Base-by-base conservation (phyloP, 2,329 filamentous ascomycete species). In the Aspergillus felis region DNA sequence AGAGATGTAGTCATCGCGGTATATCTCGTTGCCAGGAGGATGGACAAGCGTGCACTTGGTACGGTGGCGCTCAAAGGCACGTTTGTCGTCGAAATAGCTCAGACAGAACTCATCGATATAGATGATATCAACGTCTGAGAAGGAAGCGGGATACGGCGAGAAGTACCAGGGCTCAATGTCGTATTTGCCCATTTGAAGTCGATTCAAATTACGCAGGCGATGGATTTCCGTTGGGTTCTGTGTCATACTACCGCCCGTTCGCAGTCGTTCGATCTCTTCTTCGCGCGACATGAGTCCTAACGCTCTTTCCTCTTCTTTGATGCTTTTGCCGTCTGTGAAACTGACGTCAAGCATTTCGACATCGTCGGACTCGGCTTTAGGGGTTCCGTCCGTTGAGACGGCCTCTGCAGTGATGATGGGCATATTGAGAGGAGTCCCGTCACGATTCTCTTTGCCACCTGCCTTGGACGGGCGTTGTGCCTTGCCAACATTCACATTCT, bases 131-230 rank as follows among this genome's bases (percentile, higher is more conserved):
- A 89, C 89, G 65, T 94, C 89, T 24, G 88, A 88, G 72, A 96
- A 97, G 2, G 87, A 82, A 69, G 95, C 89, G 0, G 94, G 94
- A 68, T 99, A 99, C 0, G 94, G 94, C 4, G 92, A 96, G 78
- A 99, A 99, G 75, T 99, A 99, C 94, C 94, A 99, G 0, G 94
- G 94, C 72, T 96, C 95, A 47, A 99, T 85, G 68, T 97, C 91
- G 71, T 87, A 89, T 66, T 88, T 87, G 48, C 94, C 95, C 81
- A 99, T 97, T 72, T 97, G 93, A 3, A 99, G 88, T 64, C 89
- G 92, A 55, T 90, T 91, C 64, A 99, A 87, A 71, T 99, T 99
- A 68, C 94, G 88, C 55, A 99, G 96, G 54, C 95, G 89, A 25
- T 93, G 93, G 60, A 99, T 92, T 71, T 99, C 95, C 12, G 93